Evolutionary conservation across 805 yeast species (phyloP).

Genomic region (Kazachstania taianensis): DNA sequence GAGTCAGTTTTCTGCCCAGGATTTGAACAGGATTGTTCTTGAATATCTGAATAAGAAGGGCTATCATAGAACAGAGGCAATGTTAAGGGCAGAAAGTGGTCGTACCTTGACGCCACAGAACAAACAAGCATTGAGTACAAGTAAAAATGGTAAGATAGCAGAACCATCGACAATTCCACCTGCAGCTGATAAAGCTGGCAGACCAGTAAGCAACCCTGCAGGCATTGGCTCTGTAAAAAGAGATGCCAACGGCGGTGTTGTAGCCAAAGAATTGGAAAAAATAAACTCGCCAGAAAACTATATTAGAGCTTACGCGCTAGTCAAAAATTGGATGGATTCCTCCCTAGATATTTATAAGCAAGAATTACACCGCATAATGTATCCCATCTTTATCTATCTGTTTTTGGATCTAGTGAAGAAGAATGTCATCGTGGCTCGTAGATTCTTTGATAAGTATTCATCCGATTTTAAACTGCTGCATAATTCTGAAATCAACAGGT

Average conservation of each 20-base stretch:
- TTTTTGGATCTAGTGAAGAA: conserved; percentile 70
- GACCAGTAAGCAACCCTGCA: conserved; percentile 26
- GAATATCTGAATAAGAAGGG: conserved; percentile 93
- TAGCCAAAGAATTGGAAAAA: conserved; percentile 17
- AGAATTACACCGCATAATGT: conserved; percentile 71
- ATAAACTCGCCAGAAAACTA: conserved; percentile 51
- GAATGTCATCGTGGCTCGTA: conserved; percentile 51
- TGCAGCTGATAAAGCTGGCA: conserved; percentile 20
- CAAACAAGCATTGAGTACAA: conserved; percentile 38
- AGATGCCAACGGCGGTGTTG: conserved; percentile 21
- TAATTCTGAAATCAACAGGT: conserved; percentile 60
- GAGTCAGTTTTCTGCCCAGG: conserved; percentile 58
- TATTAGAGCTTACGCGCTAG: conserved; percentile 67
- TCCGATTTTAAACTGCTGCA: conserved; percentile 68
- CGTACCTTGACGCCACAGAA: conserved; percentile 44
- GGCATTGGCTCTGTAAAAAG: conserved; percentile 18
- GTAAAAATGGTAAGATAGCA: conserved; percentile 33
- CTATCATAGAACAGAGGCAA: conserved; percentile 86
- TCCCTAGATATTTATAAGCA: conserved; percentile 87
- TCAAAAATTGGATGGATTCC: conserved; percentile 81
- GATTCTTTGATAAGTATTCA: conserved; percentile 65
- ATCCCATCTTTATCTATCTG: conserved; percentile 88
- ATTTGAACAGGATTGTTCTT: conserved; percentile 80
- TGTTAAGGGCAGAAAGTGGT: conserved; percentile 78
- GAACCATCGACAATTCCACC: conserved; percentile 26